Base-by-base conservation (phyloP, 2,329 filamentous ascomycete species). In the Colletotrichum kahawae region DNA sequence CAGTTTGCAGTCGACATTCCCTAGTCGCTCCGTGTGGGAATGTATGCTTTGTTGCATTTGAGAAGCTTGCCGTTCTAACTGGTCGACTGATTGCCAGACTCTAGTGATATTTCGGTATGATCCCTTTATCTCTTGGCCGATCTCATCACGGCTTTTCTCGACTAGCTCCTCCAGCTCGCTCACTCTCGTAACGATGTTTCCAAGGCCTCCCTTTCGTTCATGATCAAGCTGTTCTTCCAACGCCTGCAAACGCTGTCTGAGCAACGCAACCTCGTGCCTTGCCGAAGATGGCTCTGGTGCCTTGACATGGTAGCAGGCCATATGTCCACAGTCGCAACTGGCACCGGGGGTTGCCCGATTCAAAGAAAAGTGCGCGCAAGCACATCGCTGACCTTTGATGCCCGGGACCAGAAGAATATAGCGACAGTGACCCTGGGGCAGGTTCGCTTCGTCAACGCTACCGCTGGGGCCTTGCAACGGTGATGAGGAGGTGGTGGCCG, bases 351-450 rank as follows among this genome's bases (percentile, higher is more conserved):
- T 83, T n/a, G 84, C 80, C 66, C 84, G 85, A 80, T 91, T 91
- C 72, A 89, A 86, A 6, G 87, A 87, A 81, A 92, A 92, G 75
- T 87, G 85, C 76, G 90, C 88, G 78, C 90, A 92, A 59, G 87
- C 90, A 80, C 90, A 92, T 57, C 90, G 88, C 73, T 90, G 86
- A 67, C 90, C 90, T 78, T 88, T 90, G 80, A 90, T 85, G 78
- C 90, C 89, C 7, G 90, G 89, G 70, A 89, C 85, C 33, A 90
- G 84, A 34, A 92, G 81, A 76, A 92, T 91, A 78, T 90, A 92
- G 75, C 90, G 89, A 78, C 90, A 92, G 78, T 91, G 89, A 36
- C 90, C 90, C 77, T 87, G 85, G 16, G 90, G 90, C 27, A 92
- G 85, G 65, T 85, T 85, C 48, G 85, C 77, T 69, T 90, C 88